phyloP scores from a whole-genome alignment of 768 basidiomycete genomes.

The Leccinellum luteum region DNA sequence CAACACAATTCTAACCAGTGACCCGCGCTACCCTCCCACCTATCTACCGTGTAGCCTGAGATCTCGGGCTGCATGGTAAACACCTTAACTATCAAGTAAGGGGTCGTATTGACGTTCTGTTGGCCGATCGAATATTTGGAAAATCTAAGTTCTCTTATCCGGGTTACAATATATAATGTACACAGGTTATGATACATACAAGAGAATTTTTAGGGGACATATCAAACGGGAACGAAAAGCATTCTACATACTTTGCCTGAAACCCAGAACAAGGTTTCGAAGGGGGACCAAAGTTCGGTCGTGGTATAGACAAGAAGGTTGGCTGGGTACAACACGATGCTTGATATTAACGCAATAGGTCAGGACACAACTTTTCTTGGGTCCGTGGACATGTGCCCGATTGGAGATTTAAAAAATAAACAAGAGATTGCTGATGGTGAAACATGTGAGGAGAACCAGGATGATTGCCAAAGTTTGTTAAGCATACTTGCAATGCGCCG shows the following conservation, averaged over 20 bases:
- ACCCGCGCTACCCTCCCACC: background rate
- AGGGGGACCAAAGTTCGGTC: conserved; percentile 9
- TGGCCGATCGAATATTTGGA: background rate
- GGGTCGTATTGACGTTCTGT: background rate
- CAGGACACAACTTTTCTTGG: conserved; percentile 15
- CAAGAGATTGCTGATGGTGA: conserved; percentile 12
- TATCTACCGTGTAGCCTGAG: too few species aligned
- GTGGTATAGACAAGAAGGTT: conserved; percentile 26
- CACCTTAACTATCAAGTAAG: background rate
- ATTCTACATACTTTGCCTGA: conserved; percentile 15
- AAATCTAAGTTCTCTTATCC: background rate
- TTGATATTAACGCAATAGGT: conserved; percentile 24
- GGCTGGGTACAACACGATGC: conserved; percentile 27
- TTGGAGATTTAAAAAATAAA: conserved; percentile 28
- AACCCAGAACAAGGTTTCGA: conserved; percentile 1
- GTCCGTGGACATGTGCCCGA: conserved; percentile 18
- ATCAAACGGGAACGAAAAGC: conserved; percentile 18
- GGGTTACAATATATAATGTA: conserved; percentile 2
- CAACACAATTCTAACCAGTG: background rate
- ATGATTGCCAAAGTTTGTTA: background rate
- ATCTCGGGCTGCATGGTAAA: too few species aligned
- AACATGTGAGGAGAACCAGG: conserved; percentile 1
- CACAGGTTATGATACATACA: conserved; percentile 23
- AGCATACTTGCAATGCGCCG: conserved; percentile 3
- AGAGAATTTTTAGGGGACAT: conserved; percentile 11